Evolutionary conservation across 2,329 filamentous ascomycete species (phyloP).

Genomic region (Lecanicillium sp.): DNA sequence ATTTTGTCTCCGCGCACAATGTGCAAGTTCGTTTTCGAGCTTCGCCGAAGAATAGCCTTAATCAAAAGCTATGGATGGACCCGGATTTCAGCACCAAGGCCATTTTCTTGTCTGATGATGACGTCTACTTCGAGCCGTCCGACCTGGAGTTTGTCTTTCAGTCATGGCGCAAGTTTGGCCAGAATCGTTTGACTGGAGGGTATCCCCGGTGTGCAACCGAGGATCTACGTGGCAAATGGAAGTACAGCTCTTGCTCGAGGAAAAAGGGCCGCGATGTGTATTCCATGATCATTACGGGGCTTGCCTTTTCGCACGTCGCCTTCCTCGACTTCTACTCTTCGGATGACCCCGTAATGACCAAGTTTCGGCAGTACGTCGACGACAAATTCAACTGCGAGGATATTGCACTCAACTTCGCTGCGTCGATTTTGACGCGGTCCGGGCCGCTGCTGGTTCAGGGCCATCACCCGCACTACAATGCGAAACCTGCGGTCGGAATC

Average conservation of each 20-base stretch:
- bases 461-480: constrained; percentile 23
- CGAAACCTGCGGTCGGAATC: constrained; percentile 23
- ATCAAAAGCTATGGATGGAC: constrained; percentile 29
- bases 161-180: constrained; percentile 30
- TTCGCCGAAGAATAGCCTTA: constrained; percentile 25
- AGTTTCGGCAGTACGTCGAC: constrained; percentile 28
- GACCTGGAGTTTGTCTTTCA: constrained; percentile 34
- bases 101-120: constrained; percentile 31
- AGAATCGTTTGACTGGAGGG: constrained; percentile 24
- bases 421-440: constrained; percentile 23
- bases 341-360: constrained; percentile 20
- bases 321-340: constrained; percentile 31
- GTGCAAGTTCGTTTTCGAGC: constrained; percentile 26
- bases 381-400: constrained; percentile 32
- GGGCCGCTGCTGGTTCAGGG: constrained; percentile 27
- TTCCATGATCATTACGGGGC: constrained; percentile 28
- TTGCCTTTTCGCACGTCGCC: constrained; percentile 28
- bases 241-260: constrained; percentile 24
- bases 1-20: constrained; percentile 20
- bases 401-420: constrained; percentile 29
- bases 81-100: constrained; percentile 28
- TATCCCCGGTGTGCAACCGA: constrained; percentile 26
- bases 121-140: constrained; percentile 28
- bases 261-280: constrained; percentile 25
- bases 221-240: constrained; percentile 18